phyloP scores from a whole-genome alignment of 2,329 filamentous ascomycete species.

The Epichloe sibirici region DNA sequence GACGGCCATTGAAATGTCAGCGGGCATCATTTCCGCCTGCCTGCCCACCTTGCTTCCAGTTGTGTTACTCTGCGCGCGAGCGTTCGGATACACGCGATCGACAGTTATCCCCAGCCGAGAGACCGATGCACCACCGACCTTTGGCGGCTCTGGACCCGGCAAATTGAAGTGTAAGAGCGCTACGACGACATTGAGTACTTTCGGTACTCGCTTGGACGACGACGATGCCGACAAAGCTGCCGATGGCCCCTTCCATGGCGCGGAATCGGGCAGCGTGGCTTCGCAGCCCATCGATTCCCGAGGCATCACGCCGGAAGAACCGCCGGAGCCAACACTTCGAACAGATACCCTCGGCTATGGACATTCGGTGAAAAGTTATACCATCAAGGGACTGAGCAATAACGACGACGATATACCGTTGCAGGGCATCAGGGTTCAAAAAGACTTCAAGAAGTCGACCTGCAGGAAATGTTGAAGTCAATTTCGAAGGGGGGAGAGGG shows the following conservation, averaged over 20 bases:
- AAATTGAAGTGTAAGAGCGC: conserved; percentile 7
- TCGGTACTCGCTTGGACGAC: conserved; percentile 6
- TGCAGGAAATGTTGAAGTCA: background rate
- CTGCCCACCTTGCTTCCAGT: conserved; percentile 39
- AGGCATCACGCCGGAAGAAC: background rate
- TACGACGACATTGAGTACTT: conserved; percentile 8
- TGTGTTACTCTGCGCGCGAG: conserved; percentile 24
- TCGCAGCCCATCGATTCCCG: background rate
- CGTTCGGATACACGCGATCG: conserved; percentile 26
- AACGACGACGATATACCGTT: conserved; percentile 26
- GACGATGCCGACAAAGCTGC: conserved; percentile 7
- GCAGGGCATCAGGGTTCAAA: conserved; percentile 26
- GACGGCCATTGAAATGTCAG: conserved; percentile 35
- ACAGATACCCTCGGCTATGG: conserved; percentile 21
- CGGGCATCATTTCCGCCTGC: conserved; percentile 40
- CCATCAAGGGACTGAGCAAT: conserved; percentile 14
- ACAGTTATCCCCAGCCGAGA: conserved; percentile 15
- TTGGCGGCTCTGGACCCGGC: conserved; percentile 10
- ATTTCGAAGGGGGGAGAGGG: background rate
- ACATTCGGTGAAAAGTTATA: conserved; percentile 20
- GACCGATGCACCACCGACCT: conserved; percentile 9
- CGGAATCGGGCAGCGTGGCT: conserved; percentile 13
- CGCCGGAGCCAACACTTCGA: conserved; percentile 15
- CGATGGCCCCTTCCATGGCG: conserved; percentile 17
- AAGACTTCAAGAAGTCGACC: conserved; percentile 21